phyloP scores from a whole-genome alignment of 2,329 filamentous ascomycete genomes.

The Scedosporium dehoogii region DNA sequence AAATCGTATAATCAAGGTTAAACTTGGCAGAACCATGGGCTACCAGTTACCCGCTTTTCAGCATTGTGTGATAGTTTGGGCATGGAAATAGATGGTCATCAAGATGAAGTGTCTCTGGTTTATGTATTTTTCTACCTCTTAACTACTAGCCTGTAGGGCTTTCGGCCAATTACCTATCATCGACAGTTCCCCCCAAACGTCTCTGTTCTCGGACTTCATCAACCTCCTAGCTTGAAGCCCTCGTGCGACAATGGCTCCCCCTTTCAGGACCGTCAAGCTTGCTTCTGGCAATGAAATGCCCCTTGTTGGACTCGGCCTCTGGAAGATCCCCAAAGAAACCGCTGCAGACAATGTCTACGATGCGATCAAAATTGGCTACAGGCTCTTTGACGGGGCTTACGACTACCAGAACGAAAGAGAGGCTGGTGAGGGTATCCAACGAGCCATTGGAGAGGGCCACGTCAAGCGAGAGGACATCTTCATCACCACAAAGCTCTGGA shows the following conservation, averaged over 20 bases:
- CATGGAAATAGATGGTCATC: neutral
- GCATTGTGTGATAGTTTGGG: neutral
- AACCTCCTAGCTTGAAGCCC: neutral
- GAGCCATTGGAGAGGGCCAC: conserved; percentile 43
- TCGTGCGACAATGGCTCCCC: conserved; percentile 15
- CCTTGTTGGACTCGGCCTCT: conserved; percentile 54
- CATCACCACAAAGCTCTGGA: conserved; percentile 23
- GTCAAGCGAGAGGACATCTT: conserved; percentile 35
- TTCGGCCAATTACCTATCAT: neutral
- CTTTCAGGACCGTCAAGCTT: conserved; percentile 27
- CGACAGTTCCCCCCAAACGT: neutral
- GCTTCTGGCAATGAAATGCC: conserved; percentile 43
- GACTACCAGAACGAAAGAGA: conserved; percentile 57
- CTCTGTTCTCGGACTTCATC: neutral
- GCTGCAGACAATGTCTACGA: conserved; percentile 53
- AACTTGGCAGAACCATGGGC: neutral
- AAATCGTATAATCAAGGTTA: neutral
- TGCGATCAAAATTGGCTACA: conserved; percentile 42
- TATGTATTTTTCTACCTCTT: no score
- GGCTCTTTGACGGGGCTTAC: conserved; percentile 42
- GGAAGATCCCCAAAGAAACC: conserved; percentile 49
- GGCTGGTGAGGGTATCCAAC: conserved; percentile 53
- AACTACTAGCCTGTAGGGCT: no score
- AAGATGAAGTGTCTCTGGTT: neutral
- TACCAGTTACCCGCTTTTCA: neutral